A percentile compares a stretch with the other conserved stretches of the same genome.
These are phyloP conservation scores for Pseudocercospora cruenta DNA, from an alignment of 2,329 filamentous ascomycete species.

Conservation along the genomic window DNA sequence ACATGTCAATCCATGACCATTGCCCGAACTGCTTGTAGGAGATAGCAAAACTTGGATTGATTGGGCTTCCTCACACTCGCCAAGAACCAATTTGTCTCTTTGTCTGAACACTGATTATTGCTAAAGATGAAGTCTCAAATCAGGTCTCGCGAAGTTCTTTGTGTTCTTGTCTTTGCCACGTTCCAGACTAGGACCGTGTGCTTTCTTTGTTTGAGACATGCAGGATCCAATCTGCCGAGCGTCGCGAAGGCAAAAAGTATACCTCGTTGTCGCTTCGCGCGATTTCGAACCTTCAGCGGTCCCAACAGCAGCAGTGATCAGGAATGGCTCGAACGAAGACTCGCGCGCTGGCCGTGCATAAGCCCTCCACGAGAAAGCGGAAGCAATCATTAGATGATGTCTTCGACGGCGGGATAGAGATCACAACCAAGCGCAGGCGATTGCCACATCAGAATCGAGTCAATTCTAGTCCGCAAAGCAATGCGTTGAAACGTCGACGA, in stretches of 20 bases:
- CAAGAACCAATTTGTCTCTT: background rate
- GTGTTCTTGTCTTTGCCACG: background rate
- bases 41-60: too few species aligned
- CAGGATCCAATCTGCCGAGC: background rate
- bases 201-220: constrained; percentile 1
- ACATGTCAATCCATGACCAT: too few species aligned
- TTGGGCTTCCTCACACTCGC: background rate
- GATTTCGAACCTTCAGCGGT: too few species aligned
- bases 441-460: background rate
- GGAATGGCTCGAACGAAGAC: background rate
- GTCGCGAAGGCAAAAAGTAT: background rate
- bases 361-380: background rate
- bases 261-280: background rate
- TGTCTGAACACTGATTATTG: background rate
- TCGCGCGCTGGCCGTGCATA: constrained; percentile 1
- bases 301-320: background rate
- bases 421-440: background rate
- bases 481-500: background rate
- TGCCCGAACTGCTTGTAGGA: too few species aligned
- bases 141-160: background rate
- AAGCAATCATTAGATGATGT: background rate
- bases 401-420: background rate
- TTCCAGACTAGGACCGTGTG: background rate
- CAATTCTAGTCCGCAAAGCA: background rate
- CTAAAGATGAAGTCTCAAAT: background rate